Evolutionary conservation across 2,329 filamentous ascomycete species (phyloP), one percentile per base, ranked within the genome.

Genomic region (Stagonosporopsis cucurbitacearum): DNA sequence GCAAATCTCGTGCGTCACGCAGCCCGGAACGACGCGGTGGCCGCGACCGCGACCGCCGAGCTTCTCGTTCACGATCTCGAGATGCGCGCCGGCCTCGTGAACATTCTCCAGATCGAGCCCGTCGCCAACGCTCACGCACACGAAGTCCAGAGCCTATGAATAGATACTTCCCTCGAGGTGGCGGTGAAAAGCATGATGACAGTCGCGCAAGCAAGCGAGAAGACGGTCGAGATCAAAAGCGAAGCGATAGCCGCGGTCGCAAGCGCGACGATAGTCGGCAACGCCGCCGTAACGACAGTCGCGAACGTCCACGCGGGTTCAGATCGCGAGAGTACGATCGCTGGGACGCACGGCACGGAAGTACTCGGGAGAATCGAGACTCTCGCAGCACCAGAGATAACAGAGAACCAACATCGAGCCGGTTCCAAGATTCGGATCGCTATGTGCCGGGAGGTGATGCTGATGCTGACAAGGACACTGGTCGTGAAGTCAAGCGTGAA

Each of bases 311-410:
- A n/a, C 64, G 63, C 3, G 63, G 76, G 53, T 78, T 78, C 15
- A 67, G 78, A 7, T 77, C 78, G 15, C 71, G 78, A 2, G 78
- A 81, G 19, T 73, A 78, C 15, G 77, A 76, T 19, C 70, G 72
- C 4, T 71, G 69, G 67, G 69, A 72, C 17, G 65, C 62, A 7
- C 65, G 66, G 15, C 47, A 56, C 25, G 42, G 53, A 3, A 35
- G 41, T 30, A 30, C 47, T 3, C 49, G 47, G 11, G 47, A 51
- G 7, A 42, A 6, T n/a, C 43, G 53, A 19, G 47, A 56, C 6
- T 37, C 17, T 15, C 19, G 30, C 30, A 32, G 13, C 30, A 32
- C 30, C 4, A 15, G 53, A 28, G 30, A 28, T 15, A 33, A 23
- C 3, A 46, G 53, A 35, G 53, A 56, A 39, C 57, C 61, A 28